phyloP scores from a whole-genome alignment of 2,329 filamentous ascomycete species.

The Metarhizium guizhouense region DNA sequence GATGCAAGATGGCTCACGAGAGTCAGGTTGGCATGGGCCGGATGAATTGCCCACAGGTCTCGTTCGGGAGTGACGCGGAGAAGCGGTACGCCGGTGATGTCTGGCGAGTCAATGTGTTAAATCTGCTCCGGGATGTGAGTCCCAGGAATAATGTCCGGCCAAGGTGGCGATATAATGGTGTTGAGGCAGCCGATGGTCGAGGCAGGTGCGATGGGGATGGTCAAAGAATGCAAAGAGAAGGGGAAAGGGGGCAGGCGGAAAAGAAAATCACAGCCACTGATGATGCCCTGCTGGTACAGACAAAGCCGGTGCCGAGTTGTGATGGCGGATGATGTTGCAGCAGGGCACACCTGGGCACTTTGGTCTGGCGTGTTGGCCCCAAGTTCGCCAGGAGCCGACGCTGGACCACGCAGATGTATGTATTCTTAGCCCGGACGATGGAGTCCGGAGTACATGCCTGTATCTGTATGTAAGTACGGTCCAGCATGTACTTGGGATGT shows the following conservation, averaged over 20 bases:
- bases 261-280: conserved; percentile 1
- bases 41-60: not conserved
- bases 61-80: no score
- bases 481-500: no score
- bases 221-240: not conserved
- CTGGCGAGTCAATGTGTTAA: no score
- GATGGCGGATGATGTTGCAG: conserved; percentile 13
- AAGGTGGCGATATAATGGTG: not conserved
- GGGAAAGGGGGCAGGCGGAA: not conserved
- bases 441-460: no score
- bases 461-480: no score
- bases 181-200: conserved; percentile 2
- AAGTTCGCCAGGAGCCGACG: not conserved
- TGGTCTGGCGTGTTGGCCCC: conserved; percentile 1
- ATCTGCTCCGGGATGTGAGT: not conserved
- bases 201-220: not conserved
- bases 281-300: conserved; percentile 8
- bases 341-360: conserved; percentile 7
- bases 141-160: not conserved
- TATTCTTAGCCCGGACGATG: not conserved
- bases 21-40: not conserved
- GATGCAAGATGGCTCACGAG: not conserved
- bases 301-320: conserved; percentile 8
- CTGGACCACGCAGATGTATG: not conserved
- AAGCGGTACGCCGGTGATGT: no score